Base-by-base conservation (phyloP, 805 yeast species). In the Wickerhamiella azymoides region DNA sequence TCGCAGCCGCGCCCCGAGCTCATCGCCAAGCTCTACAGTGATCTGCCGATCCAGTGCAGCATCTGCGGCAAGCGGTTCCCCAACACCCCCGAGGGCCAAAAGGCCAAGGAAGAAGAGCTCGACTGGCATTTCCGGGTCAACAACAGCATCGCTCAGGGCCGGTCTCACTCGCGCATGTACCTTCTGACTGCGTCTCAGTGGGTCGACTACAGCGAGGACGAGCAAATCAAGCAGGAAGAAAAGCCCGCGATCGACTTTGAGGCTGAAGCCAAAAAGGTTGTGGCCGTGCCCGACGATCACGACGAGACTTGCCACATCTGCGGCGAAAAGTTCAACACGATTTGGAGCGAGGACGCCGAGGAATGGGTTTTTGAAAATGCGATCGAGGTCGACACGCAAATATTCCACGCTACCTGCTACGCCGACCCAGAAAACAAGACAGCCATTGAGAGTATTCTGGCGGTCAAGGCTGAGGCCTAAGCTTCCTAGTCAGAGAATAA, bases 51-150 rank as follows among this genome's bases (percentile, higher is more conserved):
- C 50, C 89, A 85, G 62, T 92, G 98, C 66, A 74, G 83, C 13
- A 77, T 79, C 16, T 92, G 98, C 65, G 93, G 96, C 19, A 84
- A 84, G 60, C 66, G 99, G 51, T 92, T 85, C 59, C 69, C 75
- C 3, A 72, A 73, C 45, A 74, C 78, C 30, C 65, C 62, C 2
- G 73, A 69, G 40, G 93, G 85, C 13, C 64, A 62, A 33, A 62
- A 62, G 5, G 63, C 64, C 40, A 73, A 73, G 48, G 74, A 79
- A 43, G 69, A 74, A 14, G 98, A 92, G 63, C 66, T 85, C 52
- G 98, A 89, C 62, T 89, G 96, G 96, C 97, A 89, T 67, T 86
- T 85, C 67, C 74, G 97, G 55, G 81, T 84, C 38, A 89, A 85
- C 62, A 84, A 84, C 59, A 79, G 81, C 55, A 67, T 83, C 40